Conservation (phyloP, 2,329 filamentous ascomycete genomes). For the Ambrosiella xylebori region DNA sequence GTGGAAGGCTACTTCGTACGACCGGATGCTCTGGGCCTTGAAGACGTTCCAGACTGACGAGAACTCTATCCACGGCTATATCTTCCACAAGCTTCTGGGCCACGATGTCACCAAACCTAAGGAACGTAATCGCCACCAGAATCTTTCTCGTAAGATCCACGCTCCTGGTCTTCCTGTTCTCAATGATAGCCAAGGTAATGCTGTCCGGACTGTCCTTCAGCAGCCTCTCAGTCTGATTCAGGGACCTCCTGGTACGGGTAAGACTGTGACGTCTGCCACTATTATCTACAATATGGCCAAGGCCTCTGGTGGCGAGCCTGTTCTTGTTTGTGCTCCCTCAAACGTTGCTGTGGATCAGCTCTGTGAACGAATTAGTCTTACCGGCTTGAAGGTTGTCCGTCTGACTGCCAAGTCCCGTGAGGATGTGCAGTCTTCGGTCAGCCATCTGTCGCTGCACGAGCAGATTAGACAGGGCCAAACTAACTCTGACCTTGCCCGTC, state of each 20-base stretch:
- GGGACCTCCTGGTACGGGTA: constrained; percentile 89
- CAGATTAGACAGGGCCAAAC: constrained; percentile 96
- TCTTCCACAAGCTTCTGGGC: constrained; percentile 90
- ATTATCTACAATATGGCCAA: constrained; percentile 97
- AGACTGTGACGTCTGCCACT: constrained; percentile 95
- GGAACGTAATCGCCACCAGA: constrained; percentile 46
- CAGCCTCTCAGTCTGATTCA: constrained; percentile 92
- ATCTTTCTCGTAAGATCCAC: constrained; percentile 90
- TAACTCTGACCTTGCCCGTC: constrained; percentile 81
- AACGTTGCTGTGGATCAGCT: constrained; percentile 98
- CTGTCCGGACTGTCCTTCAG: constrained; percentile 86
- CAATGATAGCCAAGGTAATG: constrained; percentile 88
- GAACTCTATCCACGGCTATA: constrained; percentile 95
- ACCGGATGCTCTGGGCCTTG: constrained; percentile 98
- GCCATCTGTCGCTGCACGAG: constrained; percentile 86
- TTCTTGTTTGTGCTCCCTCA: constrained; percentile 89
- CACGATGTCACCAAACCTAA: constrained; percentile 90
- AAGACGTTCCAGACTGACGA: constrained; percentile 97
- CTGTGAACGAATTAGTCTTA: constrained; percentile 89
- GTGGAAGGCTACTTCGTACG: constrained; percentile 98
- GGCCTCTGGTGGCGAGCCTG: constrained; percentile 71
- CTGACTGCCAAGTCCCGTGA: constrained; percentile 98
- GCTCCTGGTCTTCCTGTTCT: constrained; percentile 86
- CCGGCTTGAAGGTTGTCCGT: constrained; percentile 88
- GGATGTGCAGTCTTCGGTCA: constrained; percentile 96